Evolutionary conservation across 805 yeast species (phyloP).

Genomic region (Candida pini): DNA sequence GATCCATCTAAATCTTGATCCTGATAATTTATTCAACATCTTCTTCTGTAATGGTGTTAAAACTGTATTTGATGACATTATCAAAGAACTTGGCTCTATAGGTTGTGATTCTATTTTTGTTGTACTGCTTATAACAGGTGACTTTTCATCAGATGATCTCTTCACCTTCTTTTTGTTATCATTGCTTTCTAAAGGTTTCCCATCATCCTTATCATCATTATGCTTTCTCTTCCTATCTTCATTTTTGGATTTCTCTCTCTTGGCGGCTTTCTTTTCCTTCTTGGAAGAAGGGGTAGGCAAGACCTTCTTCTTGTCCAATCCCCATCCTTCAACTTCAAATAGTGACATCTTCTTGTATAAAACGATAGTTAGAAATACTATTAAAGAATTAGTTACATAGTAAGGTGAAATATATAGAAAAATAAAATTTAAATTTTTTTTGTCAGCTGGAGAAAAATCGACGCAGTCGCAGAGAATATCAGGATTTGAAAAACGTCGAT

Average conservation of each 20-base stretch:
- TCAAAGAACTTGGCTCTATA: background rate
- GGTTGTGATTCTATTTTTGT: background rate
- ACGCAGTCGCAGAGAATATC: too few relatives aligned
- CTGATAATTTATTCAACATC: slow-evolving; percentile 91
- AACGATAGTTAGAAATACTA: background rate
- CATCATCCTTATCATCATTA: background rate
- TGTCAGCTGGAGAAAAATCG: too few relatives aligned
- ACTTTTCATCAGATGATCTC: background rate
- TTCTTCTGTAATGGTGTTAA: slow-evolving; percentile 88
- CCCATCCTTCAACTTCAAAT: slow-evolving; percentile 83
- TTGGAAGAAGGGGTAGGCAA: slow-evolving; percentile 31
- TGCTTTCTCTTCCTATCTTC: slow-evolving; percentile 5
- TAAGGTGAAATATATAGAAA: too few relatives aligned
- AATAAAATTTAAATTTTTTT: too few relatives aligned
- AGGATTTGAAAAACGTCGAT: too few relatives aligned
- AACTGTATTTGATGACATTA: slow-evolving; percentile 22
- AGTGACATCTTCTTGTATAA: slow-evolving; percentile 51
- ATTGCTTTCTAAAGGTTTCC: background rate
- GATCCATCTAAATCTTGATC: slow-evolving; percentile 96
- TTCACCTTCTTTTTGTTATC: background rate
- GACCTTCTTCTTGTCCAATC: slow-evolving; percentile 49
- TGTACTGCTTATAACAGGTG: background rate
- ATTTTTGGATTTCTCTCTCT: slow-evolving; percentile 8
- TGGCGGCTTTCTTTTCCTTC: slow-evolving; percentile 19
- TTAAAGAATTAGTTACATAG: too few relatives aligned